Percentiles rank a stretch among this genome's conserved stretches.
phyloP scores from a whole-genome alignment of 2,329 filamentous ascomycete species.

The Botrytis porri region DNA sequence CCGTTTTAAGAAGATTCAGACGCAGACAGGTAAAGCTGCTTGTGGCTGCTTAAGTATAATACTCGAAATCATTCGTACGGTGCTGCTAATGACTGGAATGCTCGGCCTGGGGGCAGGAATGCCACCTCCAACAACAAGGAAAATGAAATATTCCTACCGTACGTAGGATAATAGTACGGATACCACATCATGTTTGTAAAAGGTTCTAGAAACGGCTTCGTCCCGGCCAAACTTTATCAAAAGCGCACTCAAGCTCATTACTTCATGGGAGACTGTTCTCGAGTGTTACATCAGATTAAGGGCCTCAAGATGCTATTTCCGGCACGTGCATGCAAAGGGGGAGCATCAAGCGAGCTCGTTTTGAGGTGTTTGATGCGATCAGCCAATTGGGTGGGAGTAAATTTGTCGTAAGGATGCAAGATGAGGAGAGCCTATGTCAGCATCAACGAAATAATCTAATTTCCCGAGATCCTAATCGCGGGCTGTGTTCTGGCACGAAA shows the following conservation, averaged over 20 bases:
- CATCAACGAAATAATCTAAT: neutral
- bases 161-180: neutral
- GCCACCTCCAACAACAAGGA: neutral
- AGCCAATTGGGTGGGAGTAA: neutral
- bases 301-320: neutral
- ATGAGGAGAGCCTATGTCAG: slow-evolving; percentile 12
- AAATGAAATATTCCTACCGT: neutral
- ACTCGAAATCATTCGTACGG: neutral
- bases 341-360: neutral
- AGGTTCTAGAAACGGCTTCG: neutral
- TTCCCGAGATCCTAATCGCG: slow-evolving; percentile 12
- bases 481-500: slow-evolving; percentile 9
- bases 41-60: slow-evolving; percentile 12
- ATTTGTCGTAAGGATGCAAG: slow-evolving; percentile 2
- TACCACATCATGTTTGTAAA: neutral
- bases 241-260: neutral
- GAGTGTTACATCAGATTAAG: neutral
- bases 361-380: neutral
- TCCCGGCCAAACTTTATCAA: neutral
- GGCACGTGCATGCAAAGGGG: neutral
- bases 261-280: neutral
- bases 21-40: neutral
- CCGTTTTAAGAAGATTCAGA: neutral
- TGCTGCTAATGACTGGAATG: slow-evolving; percentile 11
- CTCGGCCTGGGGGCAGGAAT: neutral